Conservation (phyloP, 2,329 filamentous ascomycete species). For the Ophiostoma fasciatum region DNA sequence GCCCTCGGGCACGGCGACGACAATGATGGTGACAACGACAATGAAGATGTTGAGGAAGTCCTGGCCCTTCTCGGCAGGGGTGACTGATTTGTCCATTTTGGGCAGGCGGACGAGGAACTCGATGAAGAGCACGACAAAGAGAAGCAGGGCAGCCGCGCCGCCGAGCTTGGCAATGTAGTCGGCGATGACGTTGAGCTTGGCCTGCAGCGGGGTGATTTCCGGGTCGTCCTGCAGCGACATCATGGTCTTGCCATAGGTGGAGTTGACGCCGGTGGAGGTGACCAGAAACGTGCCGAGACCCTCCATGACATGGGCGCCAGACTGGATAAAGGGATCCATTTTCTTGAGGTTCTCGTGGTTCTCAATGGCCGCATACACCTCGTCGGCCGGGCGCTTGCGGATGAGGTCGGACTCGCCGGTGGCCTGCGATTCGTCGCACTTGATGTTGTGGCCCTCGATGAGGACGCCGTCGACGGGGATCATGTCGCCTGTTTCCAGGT, state of each 20-base stretch:
- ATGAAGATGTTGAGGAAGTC: slow-evolving; percentile 64
- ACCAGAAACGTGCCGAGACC: slow-evolving; percentile 62
- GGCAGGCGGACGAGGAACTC: slow-evolving; percentile 61
- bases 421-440: slow-evolving; percentile 64
- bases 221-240: slow-evolving; percentile 59
- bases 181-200: slow-evolving; percentile 59
- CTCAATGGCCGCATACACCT: slow-evolving; percentile 56
- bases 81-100: slow-evolving; percentile 28
- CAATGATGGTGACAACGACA: slow-evolving; percentile 64
- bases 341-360: slow-evolving; percentile 51
- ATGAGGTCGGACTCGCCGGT: slow-evolving; percentile 69
- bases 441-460: slow-evolving; percentile 58
- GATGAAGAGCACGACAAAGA: slow-evolving; percentile 79
- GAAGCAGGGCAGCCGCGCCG: slow-evolving; percentile 59
- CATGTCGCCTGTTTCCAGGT: slow-evolving; percentile 61
- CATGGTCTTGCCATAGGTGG: slow-evolving; percentile 61
- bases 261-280: slow-evolving; percentile 59
- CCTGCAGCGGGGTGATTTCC: slow-evolving; percentile 62
- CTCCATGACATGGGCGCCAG: slow-evolving; percentile 64
- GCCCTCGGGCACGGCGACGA: slow-evolving; percentile 66
- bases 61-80: slow-evolving; percentile 62
- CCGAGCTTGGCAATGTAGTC: slow-evolving; percentile 66
- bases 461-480: slow-evolving; percentile 61
- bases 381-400: slow-evolving; percentile 50
- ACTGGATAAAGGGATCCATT: slow-evolving; percentile 75